These are phyloP conservation scores for Podospora pseudocomata DNA, from an alignment of 495 filamentous ascomycete genomes.

Conservation along the genomic window DNA sequence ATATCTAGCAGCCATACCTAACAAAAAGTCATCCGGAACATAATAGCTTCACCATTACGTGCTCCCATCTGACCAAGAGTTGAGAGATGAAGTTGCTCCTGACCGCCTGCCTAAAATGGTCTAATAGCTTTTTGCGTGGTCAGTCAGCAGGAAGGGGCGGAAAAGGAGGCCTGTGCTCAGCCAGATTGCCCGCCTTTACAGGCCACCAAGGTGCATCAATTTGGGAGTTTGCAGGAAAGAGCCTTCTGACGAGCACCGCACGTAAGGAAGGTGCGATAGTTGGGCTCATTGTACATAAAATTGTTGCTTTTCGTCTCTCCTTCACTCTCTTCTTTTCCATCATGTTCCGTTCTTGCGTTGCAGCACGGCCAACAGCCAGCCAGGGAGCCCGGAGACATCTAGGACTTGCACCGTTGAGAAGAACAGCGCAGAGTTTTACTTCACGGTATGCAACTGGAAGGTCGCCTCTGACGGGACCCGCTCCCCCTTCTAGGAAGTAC, in stretches of 20 bases:
- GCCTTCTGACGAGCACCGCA: slow-evolving; percentile 14
- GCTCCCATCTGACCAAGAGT: too few relatives aligned
- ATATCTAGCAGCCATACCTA: too few relatives aligned
- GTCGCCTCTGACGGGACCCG: not conserved
- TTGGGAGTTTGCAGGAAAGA: slow-evolving; percentile 11
- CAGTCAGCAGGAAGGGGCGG: slow-evolving; percentile 1
- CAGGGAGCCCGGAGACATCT: slow-evolving; percentile 26
- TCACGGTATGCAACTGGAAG: slow-evolving; percentile 18
- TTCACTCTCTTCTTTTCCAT: slow-evolving; percentile 18
- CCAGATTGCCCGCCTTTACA: not conserved
- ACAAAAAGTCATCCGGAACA: too few relatives aligned
- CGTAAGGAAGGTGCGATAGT: slow-evolving; percentile 24
- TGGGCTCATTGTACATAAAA: slow-evolving; percentile 22
- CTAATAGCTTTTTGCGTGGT: not conserved
- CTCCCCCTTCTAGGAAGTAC: slow-evolving; percentile 5
- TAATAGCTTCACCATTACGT: too few relatives aligned
- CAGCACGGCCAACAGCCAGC: slow-evolving; percentile 20
- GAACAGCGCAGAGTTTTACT: slow-evolving; percentile 26
- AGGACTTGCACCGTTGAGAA: not conserved
- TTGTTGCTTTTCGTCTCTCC: not conserved
- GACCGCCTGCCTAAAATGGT: slow-evolving; percentile 22
- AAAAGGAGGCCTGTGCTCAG: not conserved
- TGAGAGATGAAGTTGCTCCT: not conserved
- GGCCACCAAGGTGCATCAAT: not conserved
- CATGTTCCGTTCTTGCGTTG: slow-evolving; percentile 29